Evolutionary conservation across 352 stramenopile species (phyloP).

Genomic region (Bremia lactucae): DNA sequence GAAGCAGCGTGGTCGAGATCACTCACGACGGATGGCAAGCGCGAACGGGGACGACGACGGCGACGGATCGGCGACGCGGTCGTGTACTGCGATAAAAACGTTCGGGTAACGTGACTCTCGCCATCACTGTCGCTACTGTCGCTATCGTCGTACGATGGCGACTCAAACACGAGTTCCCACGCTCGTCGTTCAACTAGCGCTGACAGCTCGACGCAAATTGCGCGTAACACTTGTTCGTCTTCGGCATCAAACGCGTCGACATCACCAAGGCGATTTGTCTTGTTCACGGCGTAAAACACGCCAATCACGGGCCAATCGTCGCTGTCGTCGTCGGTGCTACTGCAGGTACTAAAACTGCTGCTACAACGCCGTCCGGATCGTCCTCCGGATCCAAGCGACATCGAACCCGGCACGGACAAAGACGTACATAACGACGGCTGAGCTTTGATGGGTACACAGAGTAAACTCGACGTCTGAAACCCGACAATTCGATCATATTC

Average conservation of each 20-base stretch:
- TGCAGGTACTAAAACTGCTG: conserved; percentile 35
- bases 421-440: conserved; percentile 19
- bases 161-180: conserved; percentile 67
- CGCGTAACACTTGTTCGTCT: conserved; percentile 55
- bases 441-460: conserved; percentile 66
- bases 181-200: conserved; percentile 53
- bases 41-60: conserved; percentile 19
- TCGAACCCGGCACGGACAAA: conserved; percentile 8
- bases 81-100: conserved; percentile 70
- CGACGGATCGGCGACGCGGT: conserved; percentile 31
- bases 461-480: conserved; percentile 49
- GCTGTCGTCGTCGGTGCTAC: conserved; percentile 35
- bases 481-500: conserved; percentile 53
- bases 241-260: conserved; percentile 40
- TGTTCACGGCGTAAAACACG: conserved; percentile 80
- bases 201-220: conserved; percentile 52
- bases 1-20: conserved; percentile 25
- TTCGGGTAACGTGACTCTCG: conserved; percentile 39
- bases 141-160: conserved; percentile 28
- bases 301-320: conserved; percentile 46
- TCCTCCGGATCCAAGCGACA: neutral
- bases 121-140: conserved; percentile 32
- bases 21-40: conserved; percentile 17
- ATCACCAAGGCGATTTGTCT: conserved; percentile 26
- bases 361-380: conserved; percentile 24